Base-by-base conservation (phyloP, 768 basidiomycete genomes). In the Chalciporus piperatus region DNA sequence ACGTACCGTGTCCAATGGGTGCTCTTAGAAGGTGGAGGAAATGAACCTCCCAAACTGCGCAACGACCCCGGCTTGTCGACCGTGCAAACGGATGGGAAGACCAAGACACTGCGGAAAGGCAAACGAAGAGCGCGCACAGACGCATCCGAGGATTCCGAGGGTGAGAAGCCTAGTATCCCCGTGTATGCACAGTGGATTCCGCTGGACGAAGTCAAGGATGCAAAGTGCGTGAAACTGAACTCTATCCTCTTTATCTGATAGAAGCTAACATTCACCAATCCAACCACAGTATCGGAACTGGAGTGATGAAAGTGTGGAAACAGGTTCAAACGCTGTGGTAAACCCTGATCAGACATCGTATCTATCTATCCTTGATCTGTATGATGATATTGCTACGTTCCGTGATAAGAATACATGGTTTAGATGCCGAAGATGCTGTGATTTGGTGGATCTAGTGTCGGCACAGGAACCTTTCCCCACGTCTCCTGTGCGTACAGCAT, bases 1-100 rank as follows among this genome's bases (percentile, higher is more conserved):
- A 93, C 89, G 12, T 95, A 89, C 64, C 78, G 83, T 51, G 76
- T 81, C 16, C 82, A 85, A 57, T 89, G 87, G 86, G 81, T 87
- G 32, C 55, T 86, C 23, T 55, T 90, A 38, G 76, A 80, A 59
- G 85, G 86, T 20, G 83, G 82, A 14, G 62, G 66, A 17, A 57
- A 63, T 12, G 72, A 70, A n/a, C 85, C 84, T 33, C 72, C 75
- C 14, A 46, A 50, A 41, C 37, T 61, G 45, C 65, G 39, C 43
- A 37, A 27, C 25, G 28, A 16, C 14, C 50, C 45, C 1, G 12
- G 11, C 11, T 33, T 50, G 56, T 41, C 53, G 20, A 39, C 42
- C 42, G 43, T 38, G 37, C 20, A 40, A 42, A 33, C 25, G 50
- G 50, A 55, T 41, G 32, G 22, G 50, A 58, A 51, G 51, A 38